Evolutionary conservation across 2,329 filamentous ascomycete species (phyloP), one percentile per base, ranked within the genome.

Genomic region (Colletotrichum tropicale): DNA sequence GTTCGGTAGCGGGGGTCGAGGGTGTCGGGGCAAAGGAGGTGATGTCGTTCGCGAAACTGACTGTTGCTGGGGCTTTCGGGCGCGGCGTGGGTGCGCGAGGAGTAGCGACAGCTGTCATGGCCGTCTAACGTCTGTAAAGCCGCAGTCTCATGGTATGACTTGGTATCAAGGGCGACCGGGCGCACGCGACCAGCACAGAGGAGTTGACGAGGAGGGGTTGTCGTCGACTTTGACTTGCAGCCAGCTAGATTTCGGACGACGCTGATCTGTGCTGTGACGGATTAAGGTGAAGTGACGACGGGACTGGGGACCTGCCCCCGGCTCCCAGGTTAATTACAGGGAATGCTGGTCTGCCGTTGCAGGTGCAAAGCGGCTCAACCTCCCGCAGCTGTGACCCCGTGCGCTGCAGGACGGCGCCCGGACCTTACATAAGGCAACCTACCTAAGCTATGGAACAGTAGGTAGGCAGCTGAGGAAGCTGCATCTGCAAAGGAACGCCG

Each of bases 341-440:
- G 73, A 68, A 73, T 38, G 73, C 73, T 60, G 38, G 74, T 73
- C 74, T 74, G 30, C 52, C 18, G 62, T 38, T 71, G 70, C 70
- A 73, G 58, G 18, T 72, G 62, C 73, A 52, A 52, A 58, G 69
- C 69, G 70, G 80, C 78, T 79, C 79, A 48, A 48, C 43, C 43
- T 52, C 43, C 71, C 78, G 60, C 71, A 78, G 43, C 73, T 61
- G 32, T 62, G 73, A 80, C 80, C 81, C 81, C 78, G 81, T 81
- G 81, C 81, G 60, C 72, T 78, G 76, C 78, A 80, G 75, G 24
- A 70, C 61, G 16, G 28, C 24, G 68, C 34, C 21, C 10, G 48
- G 18, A 30, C 70, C 70, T 76, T 76, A 74, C 70, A 68, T 76
- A 76, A 76, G 69, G 69, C 56, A 70, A 61, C 16, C 28, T 24